A percentile compares a stretch with the other conserved stretches of the same genome.
phyloP scores from a whole-genome alignment of 805 yeast genomes.

The Millerago galiae region DNA sequence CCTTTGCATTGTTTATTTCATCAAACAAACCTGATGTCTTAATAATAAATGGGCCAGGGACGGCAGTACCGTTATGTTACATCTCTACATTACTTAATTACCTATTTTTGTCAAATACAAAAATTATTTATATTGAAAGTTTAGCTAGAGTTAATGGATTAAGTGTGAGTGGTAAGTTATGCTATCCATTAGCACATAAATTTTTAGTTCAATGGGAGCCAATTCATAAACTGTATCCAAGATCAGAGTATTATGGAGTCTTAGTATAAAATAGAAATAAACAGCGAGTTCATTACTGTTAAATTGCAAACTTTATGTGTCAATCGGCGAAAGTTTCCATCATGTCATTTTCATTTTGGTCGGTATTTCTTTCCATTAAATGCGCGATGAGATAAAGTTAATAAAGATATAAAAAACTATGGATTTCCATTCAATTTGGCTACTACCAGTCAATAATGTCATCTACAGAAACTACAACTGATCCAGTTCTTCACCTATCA shows the following conservation, averaged over 20 bases:
- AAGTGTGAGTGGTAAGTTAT: conserved; percentile 69
- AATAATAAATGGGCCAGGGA: conserved; percentile 76
- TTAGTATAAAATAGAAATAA: conserved; percentile 44
- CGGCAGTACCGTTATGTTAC: conserved; percentile 64
- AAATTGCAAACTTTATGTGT: neutral
- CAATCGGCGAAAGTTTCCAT: neutral
- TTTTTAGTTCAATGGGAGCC: conserved; percentile 88
- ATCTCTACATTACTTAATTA: conserved; percentile 45
- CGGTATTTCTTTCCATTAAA: too few species aligned
- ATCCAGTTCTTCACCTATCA: conserved; percentile 1
- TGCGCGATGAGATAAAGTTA: neutral
- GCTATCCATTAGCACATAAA: conserved; percentile 67
- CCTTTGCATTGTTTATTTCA: conserved; percentile 7
- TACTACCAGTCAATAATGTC: neutral
- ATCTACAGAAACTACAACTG: conserved; percentile 1
- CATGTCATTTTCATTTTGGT: neutral
- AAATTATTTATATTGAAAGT: conserved; percentile 77
- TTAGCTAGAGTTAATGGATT: conserved; percentile 73
- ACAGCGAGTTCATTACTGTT: too few species aligned
- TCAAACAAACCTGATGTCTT: conserved; percentile 34
- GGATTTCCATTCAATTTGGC: neutral
- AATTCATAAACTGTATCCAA: conserved; percentile 41
- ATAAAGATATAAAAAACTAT: neutral
- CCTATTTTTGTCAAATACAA: conserved; percentile 40
- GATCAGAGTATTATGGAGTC: conserved; percentile 75